Percentiles rank a stretch among this genome's conserved stretches.
Evolutionary conservation across 371 early-diverging fungal species (phyloP).

Genomic region (Mucor irregularis): DNA sequence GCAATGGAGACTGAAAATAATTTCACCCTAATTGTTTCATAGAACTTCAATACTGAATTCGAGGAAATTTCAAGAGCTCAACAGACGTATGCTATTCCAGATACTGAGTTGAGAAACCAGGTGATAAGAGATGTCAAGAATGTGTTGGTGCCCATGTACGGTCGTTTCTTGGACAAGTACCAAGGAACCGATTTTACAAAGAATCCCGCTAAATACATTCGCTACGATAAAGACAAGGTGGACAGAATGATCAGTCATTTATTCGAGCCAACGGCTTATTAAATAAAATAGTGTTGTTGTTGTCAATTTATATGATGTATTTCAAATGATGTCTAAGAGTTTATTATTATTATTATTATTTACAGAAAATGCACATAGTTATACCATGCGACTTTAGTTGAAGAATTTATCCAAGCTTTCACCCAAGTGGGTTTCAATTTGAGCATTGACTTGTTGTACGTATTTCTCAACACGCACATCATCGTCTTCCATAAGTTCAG

Average conservation of each 20-base stretch:
- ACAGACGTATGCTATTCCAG: conserved; percentile 81
- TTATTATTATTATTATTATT: no score
- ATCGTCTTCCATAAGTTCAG: conserved; percentile 91
- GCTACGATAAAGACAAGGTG: conserved; percentile 70
- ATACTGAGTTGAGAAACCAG: conserved; percentile 71
- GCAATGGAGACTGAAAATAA: not conserved
- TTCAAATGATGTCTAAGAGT: no score
- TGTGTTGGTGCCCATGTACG: conserved; percentile 80
- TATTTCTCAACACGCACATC: conserved; percentile 76
- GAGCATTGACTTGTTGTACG: conserved; percentile 80
- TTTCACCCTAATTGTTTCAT: conserved; percentile 3
- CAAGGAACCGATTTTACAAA: conserved; percentile 72
- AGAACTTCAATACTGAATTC: conserved; percentile 80
- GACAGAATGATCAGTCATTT: conserved; percentile 69
- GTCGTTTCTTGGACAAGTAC: conserved; percentile 72
- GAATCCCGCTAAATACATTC: conserved; percentile 81
- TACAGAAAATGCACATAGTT: not conserved
- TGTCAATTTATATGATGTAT: no score
- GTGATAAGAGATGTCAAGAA: conserved; percentile 74
- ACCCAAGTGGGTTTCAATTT: conserved; percentile 88
- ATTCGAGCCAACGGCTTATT: conserved; percentile 60
- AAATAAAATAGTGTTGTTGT: no score
- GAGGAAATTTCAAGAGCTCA: conserved; percentile 76
- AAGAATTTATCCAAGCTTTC: conserved; percentile 84
- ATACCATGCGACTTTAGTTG: conserved; percentile 57